Conservation (phyloP, 2,329 filamentous ascomycete genomes). For the Monosporascus sp. region DNA sequence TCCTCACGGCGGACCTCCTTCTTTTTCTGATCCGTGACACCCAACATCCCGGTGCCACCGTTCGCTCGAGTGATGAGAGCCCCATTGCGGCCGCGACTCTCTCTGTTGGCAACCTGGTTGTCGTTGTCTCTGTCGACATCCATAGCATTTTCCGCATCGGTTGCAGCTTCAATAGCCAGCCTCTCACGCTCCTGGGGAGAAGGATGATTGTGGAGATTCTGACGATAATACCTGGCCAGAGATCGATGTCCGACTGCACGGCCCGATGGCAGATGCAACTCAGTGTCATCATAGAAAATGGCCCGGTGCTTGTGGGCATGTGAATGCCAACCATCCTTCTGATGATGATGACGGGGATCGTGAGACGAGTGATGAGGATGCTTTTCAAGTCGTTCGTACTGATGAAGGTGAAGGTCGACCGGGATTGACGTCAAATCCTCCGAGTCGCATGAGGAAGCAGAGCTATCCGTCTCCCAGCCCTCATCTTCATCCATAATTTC, state of each 20-base stretch:
- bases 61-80: slow-evolving; percentile 63
- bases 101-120: slow-evolving; percentile 30
- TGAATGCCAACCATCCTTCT: slow-evolving; percentile 74
- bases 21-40: slow-evolving; percentile 72
- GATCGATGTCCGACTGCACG: slow-evolving; percentile 87
- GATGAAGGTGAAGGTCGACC: slow-evolving; percentile 64
- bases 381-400: slow-evolving; percentile 66
- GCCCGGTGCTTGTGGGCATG: slow-evolving; percentile 75
- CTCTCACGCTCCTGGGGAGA: slow-evolving; percentile 71
- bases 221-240: slow-evolving; percentile 80
- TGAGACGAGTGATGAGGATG: slow-evolving; percentile 71
- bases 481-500: slow-evolving; percentile 58
- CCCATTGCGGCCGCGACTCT: slow-evolving; percentile 40
- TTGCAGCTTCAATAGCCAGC: slow-evolving; percentile 50
- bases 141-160: slow-evolving; percentile 27
- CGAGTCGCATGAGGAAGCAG: slow-evolving; percentile 81
- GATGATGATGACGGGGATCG: slow-evolving; percentile 67
- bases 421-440: slow-evolving; percentile 77
- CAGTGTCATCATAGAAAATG: slow-evolving; percentile 87
- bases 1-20: slow-evolving; percentile 61
- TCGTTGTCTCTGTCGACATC: slow-evolving; percentile 28
- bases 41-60: slow-evolving; percentile 70
- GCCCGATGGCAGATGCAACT: slow-evolving; percentile 87
- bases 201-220: slow-evolving; percentile 85
- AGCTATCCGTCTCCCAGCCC: slow-evolving; percentile 94